Evolutionary conservation across 768 basidiomycete species (phyloP), one percentile per base, ranked within the genome.

Genomic region (Boletus tomentosulus): DNA sequence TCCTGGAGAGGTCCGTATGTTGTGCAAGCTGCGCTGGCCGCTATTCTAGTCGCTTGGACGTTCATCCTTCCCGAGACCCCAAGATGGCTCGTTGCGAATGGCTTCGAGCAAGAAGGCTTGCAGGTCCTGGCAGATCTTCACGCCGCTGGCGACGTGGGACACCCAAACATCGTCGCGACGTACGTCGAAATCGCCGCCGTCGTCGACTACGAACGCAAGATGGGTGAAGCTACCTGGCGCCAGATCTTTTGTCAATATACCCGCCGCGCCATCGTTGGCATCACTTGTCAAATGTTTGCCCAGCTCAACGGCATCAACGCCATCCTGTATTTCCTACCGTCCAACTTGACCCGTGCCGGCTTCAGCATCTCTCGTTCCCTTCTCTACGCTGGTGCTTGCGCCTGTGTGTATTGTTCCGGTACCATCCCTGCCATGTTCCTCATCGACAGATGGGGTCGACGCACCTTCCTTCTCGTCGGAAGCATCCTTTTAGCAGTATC

Each of bases 1-100:
- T 75, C 79, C 12, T 84, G 83, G 81, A 71, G 78, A 42, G 80
- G 82, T 38, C 79, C 81, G 1, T 82, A 79, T 62, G 71, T 77
- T 55, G 67, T 83, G 8, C 81, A 84, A 63, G 76, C 76, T 25
- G 75, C 71, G 39, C 74, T 82, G 19, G 79, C 79, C 1, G 51
- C 71, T 15, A 58, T 84, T 35, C 73, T 84, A 19, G 65, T 77
- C 44, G 54, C 66, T 31, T 77, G 77, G 72, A 78, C 80, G 16
- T 73, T 78, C 61, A 66, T 74, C 59, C 72, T 81, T 37, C 79
- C 78, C 2, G 77, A 81, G 54, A 78, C 78, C 0, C 80, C 80
- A 1, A 71, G 82, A 24, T 83, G 79, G 77, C 73, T 83, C 37
- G 71, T 81, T 53, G 77, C 79, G 59, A 78, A 82, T 50, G 80